These are phyloP conservation scores for Saxophila tyrrhenica DNA, from an alignment of 495 filamentous ascomycete species.

Conservation along the genomic window DNA sequence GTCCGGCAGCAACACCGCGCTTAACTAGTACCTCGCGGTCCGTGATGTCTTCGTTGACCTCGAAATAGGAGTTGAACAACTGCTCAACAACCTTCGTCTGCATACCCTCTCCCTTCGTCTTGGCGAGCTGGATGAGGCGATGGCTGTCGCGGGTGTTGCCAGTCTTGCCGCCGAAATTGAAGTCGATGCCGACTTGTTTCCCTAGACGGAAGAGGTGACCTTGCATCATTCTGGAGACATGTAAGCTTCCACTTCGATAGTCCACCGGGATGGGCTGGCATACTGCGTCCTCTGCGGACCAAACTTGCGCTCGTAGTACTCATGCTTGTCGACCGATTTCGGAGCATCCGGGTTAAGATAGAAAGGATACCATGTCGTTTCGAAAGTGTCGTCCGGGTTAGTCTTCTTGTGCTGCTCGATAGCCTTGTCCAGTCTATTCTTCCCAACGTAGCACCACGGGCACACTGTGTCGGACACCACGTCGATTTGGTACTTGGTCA, in stretches of 20 bases:
- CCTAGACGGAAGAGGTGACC: conserved; percentile 48
- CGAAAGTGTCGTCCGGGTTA: conserved; percentile 55
- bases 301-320: conserved; percentile 45
- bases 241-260: not conserved
- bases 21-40: conserved; percentile 45
- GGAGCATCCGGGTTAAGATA: conserved; percentile 59
- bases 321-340: conserved; percentile 42
- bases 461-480: conserved; percentile 71
- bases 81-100: conserved; percentile 57
- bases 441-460: conserved; percentile 78
- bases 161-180: conserved; percentile 58
- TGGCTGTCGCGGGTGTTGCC: conserved; percentile 74
- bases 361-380: conserved; percentile 62
- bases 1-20: conserved; percentile 51
- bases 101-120: conserved; percentile 40
- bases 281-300: conserved; percentile 41
- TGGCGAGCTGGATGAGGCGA: conserved; percentile 59
- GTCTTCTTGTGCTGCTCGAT: conserved; percentile 58
- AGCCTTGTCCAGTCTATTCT: conserved; percentile 57
- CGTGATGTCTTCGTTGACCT: conserved; percentile 68
- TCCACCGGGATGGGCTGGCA: not conserved
- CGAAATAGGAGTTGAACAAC: conserved; percentile 64
- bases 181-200: conserved; percentile 54
- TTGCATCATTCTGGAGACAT: conserved; percentile 36
- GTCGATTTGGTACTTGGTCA: conserved; percentile 69